Evolutionary conservation across 2,329 filamentous ascomycete genomes (phyloP), one percentile per base, ranked within the genome.

Genomic region (Nigrospora oryzae): DNA sequence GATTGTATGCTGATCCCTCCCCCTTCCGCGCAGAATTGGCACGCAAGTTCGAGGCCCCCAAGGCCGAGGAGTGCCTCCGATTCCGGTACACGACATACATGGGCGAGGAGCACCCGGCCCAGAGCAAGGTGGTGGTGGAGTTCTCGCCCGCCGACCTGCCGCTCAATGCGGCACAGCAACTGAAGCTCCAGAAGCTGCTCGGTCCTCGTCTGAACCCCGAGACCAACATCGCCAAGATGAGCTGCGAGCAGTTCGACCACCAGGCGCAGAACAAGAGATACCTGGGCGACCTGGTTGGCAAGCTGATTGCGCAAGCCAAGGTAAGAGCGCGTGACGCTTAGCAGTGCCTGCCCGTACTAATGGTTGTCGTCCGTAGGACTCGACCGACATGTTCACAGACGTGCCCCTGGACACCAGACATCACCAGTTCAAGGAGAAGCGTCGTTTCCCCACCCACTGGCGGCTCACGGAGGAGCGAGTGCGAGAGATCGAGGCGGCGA

Each of bases 1-100:
- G 2, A 6, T 38, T 38, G 6, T 17, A 34, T 33, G 36, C 41
- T 53, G 46, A 47, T 47, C 51, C 44, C 55, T 44, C 43, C 44
- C 36, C 23, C n/a, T n/a, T 36, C 33, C 45, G n/a, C 35, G 41
- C 59, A 95, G 88, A 91, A 62, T 77, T 93, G 50, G 84, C 87
- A 45, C 87, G 87, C 65, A 84, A 87, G 15, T 97, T 95, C 63
- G 68, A 75, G 49, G 78, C 82, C 3, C 89, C 91, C 2, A 74
- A 77, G 13, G 64, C 73, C 30, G 65, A 80, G 38, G 75, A 86
- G 55, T 81, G 89, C 38, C 79, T 98, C 46, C 85, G 91, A 57
- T 98, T 96, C 81, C 84, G 93, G 57, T 96, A 95, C 72, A 98
- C 93, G 14, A 90, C 85, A 34, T 97, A 97, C 69, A 84, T 98